Base-by-base conservation (phyloP, 768 basidiomycete genomes). In the Mycena latifolia region DNA sequence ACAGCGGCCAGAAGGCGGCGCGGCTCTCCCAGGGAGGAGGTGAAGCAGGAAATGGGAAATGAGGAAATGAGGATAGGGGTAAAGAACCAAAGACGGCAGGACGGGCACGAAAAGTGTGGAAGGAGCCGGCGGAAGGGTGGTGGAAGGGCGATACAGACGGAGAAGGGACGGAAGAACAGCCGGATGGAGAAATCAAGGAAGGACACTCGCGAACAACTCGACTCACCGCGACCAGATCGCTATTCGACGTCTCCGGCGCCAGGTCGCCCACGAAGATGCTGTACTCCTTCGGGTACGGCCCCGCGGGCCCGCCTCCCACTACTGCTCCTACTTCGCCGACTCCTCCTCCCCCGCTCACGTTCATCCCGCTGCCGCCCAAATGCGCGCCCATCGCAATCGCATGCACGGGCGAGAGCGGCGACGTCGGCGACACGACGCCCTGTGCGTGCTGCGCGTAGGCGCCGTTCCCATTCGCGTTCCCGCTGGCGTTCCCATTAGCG, bases 261-360 rank as follows among this genome's bases (percentile, higher is more conserved):
- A 98, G 85, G 78, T 98, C 95, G 47, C 95, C 95, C 3, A 97
- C 95, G 72, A 98, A 98, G 59, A 98, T 94, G 77, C 93, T 94
- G 75, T 92, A 96, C 79, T 97, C 96, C 77, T 91, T 94, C 37
- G 88, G 87, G 68, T 86, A 91, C 75, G 47, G 6, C 47, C 10
- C 46, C n/a, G n/a, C n/a, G n/a, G n/a, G n/a, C n/a, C n/a, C n/a
- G n/a, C n/a, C n/a, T n/a, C n/a, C n/a, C n/a, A n/a, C n/a, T n/a
- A n/a, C n/a, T n/a, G n/a, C n/a, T n/a, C n/a, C n/a, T n/a, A n/a
- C 89, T 35, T 6, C 33, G 33, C 33, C 33, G 33, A 14, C 33
- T 14, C 33, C 33, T 35, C n/a, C 59, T 27, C 5, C 24, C 11
- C 39, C 6, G 11, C 37, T 54, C 11, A 31, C 56, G 25, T 29